A percentile compares a stretch with the other conserved stretches of the same genome.
Evolutionary conservation across 352 stramenopile genomes (phyloP).

Genomic region (Phytophthora uliginosa): DNA sequence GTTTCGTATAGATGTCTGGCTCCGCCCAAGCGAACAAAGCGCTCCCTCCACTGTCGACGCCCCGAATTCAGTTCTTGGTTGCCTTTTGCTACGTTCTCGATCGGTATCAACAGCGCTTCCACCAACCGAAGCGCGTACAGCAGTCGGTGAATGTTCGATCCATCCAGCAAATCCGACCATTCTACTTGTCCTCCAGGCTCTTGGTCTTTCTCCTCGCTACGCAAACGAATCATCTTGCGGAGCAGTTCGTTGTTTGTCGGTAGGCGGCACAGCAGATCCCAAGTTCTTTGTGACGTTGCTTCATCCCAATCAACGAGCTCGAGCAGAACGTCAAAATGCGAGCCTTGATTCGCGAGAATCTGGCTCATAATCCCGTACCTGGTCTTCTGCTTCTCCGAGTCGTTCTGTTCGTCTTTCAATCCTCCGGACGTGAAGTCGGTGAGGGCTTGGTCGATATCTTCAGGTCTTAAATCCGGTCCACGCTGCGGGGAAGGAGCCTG

Average conservation of each 20-base stretch:
- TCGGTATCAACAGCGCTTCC: conserved; percentile 71
- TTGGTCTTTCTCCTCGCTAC: conserved; percentile 20
- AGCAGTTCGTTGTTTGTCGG: conserved; percentile 77
- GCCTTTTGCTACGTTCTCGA: conserved; percentile 11
- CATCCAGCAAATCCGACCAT: conserved; percentile 63
- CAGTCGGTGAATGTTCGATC: conserved; percentile 58
- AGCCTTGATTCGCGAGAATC: conserved; percentile 64
- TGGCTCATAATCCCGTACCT: conserved; percentile 58
- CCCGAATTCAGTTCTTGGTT: conserved; percentile 45
- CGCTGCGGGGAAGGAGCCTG: conserved; percentile 49
- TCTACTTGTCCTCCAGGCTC: conserved; percentile 26
- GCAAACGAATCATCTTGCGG: conserved; percentile 72
- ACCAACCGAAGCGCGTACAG: conserved; percentile 77
- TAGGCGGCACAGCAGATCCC: conserved; percentile 77
- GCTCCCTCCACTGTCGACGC: conserved; percentile 80
- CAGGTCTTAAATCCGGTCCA: conserved; percentile 54
- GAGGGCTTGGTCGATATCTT: conserved; percentile 39
- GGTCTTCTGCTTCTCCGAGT: conserved; percentile 12
- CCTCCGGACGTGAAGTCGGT: conserved; percentile 14
- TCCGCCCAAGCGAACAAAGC: conserved; percentile 78
- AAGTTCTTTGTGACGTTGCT: conserved; percentile 66
- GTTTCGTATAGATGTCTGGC: conserved; percentile 52
- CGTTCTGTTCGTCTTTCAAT: background rate
- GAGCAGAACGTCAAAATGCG: conserved; percentile 70
- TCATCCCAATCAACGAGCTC: conserved; percentile 65